Base-by-base conservation (phyloP, 352 stramenopile species). In the Blastocystis sp. region DNA sequence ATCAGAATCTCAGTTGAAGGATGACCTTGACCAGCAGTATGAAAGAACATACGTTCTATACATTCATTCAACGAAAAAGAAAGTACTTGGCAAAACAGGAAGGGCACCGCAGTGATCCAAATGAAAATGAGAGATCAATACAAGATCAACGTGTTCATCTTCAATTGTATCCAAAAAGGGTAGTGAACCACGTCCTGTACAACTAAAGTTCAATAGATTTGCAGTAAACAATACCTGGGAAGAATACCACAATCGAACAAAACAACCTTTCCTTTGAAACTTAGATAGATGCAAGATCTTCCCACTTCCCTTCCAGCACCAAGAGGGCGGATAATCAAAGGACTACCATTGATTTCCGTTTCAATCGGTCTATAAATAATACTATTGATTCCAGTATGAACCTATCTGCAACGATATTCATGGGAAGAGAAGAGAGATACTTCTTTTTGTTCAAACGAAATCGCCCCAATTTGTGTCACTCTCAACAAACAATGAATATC, bases 41-140 rank as follows among this genome's bases (percentile, higher is more conserved):
- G 87, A 98, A 99, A 75, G 95, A 94, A 21, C n/a, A 35, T 57
- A 63, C 71, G 71, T 42, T 83, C 71, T 83, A 66, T 5, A 19
- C 21, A 66, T 83, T 27, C 54, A 19, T 2, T 1, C 5, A 24
- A 39, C 21, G 2, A 24, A 49, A 56, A 32, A 77, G 7, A 67
- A 16, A n/a, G 1, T 59, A 83, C 71, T 51, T 35, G 71, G 71
- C n/a, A 83, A 27, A 5, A 83, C 71, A 19, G 97, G 97, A 56
- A 99, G 88, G n/a, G 94, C 95, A 1, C 96, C 97, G 9, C 97
- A 96, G 90, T 99, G 97, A 90, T 99, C 97, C 73, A 99, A 94
- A 91, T 99, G 97, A 91, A 99, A 99, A 89, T 99, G 97, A 66
- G 96, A 98, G 66, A 99, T 96, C 37, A 99, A 90, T 67, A 98